These are phyloP conservation scores for Cladosporium sp. DNA, from an alignment of 2,329 filamentous ascomycete genomes.

Conservation along the genomic window DNA sequence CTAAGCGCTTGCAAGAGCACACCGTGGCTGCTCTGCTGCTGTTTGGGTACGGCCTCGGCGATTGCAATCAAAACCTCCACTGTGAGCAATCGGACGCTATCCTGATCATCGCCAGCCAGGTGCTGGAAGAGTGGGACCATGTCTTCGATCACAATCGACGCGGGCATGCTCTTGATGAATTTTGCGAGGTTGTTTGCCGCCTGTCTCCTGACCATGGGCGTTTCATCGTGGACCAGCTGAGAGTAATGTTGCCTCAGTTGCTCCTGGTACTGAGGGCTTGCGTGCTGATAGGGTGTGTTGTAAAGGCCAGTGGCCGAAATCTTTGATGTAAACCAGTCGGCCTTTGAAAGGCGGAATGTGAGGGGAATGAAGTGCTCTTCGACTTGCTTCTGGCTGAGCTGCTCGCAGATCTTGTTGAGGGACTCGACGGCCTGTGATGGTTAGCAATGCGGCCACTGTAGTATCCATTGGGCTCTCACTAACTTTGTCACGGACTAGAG, in stretches of 20 bases:
- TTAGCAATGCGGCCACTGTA: slow-evolving; percentile 32
- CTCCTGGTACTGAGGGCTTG: slow-evolving; percentile 83
- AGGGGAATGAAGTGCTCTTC: slow-evolving; percentile 98
- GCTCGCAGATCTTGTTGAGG: slow-evolving; percentile 96
- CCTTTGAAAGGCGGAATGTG: slow-evolving; percentile 92
- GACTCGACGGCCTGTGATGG: slow-evolving; percentile 84
- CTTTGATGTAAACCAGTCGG: slow-evolving; percentile 99
- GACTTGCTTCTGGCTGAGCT: slow-evolving; percentile 87
- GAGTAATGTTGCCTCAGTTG: slow-evolving; percentile 89
- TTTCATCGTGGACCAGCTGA: slow-evolving; percentile 94
- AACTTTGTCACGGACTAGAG: slow-evolving; percentile 96
- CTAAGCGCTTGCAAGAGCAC: slow-evolving; percentile 87
- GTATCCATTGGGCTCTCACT: slow-evolving; percentile 31
- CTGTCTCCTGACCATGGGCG: slow-evolving; percentile 97
- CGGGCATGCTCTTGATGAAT: slow-evolving; percentile 96
- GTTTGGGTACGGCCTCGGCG: slow-evolving; percentile 94
- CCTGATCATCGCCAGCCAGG: slow-evolving; percentile 92
- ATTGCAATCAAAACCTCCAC: slow-evolving; percentile 96
- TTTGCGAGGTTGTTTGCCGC: slow-evolving; percentile 94
- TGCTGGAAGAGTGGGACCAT: slow-evolving; percentile 99
- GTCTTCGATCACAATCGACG: slow-evolving; percentile 88
- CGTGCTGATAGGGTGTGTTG: slow-evolving; percentile 89
- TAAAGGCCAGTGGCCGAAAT: slow-evolving; percentile 96
- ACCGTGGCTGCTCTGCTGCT: slow-evolving; percentile 94
- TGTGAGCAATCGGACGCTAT: slow-evolving; percentile 92